phyloP scores from a whole-genome alignment of 2,329 filamentous ascomycete genomes.

The Claviceps lovelessii region DNA sequence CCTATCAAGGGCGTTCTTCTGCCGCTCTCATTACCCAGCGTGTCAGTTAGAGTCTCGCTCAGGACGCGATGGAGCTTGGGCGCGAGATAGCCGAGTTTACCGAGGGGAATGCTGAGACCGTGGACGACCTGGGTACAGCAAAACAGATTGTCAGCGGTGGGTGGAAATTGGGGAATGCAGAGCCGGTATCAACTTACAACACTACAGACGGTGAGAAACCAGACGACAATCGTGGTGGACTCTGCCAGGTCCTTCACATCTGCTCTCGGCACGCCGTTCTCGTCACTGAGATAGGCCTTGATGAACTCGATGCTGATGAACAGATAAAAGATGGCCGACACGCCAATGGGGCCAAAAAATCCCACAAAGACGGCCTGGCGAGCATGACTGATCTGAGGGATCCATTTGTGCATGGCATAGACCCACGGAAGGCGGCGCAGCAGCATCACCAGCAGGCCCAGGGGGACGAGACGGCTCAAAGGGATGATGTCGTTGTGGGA shows the following conservation, averaged over 20 bases:
- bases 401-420: slow-evolving; percentile 55
- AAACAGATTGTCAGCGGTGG: background rate
- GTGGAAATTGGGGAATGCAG: no score
- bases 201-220: slow-evolving; percentile 75
- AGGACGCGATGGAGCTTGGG: slow-evolving; percentile 38
- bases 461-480: slow-evolving; percentile 54
- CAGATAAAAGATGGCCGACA: slow-evolving; percentile 81
- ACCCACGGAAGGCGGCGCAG: slow-evolving; percentile 67
- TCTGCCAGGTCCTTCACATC: slow-evolving; percentile 56
- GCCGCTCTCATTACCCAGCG: background rate
- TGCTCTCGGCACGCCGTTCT: slow-evolving; percentile 43
- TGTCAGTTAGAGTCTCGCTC: slow-evolving; percentile 10
- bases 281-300: slow-evolving; percentile 29
- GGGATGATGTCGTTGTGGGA: slow-evolving; percentile 52
- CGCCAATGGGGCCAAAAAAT: slow-evolving; percentile 86
- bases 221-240: slow-evolving; percentile 57
- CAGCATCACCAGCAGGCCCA: slow-evolving; percentile 64
- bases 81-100: slow-evolving; percentile 49
- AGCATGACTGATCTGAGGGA: slow-evolving; percentile 62
- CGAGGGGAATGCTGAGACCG: slow-evolving; percentile 66
- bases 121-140: slow-evolving; percentile 45
- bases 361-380: slow-evolving; percentile 74
- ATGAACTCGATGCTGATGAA: slow-evolving; percentile 71
- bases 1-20: background rate
- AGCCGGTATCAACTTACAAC: slow-evolving; percentile 42